A percentile compares a stretch with the other conserved stretches of the same genome.
phyloP scores from a whole-genome alignment of 805 yeast genomes.

The Saccharomycopsis schoenii region DNA sequence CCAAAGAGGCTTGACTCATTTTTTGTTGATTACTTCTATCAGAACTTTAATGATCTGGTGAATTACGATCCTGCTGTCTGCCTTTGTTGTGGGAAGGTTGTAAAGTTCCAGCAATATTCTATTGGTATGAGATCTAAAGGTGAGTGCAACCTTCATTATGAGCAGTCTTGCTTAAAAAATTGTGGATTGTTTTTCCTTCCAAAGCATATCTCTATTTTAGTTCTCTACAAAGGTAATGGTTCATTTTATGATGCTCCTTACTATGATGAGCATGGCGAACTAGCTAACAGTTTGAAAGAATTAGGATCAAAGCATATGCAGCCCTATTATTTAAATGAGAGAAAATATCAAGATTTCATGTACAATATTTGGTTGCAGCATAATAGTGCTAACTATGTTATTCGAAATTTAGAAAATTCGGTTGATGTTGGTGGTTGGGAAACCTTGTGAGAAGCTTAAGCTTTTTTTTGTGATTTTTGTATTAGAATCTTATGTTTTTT shows the following conservation, averaged over 20 bases:
- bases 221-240: constrained; percentile 68
- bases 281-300: constrained; percentile 36
- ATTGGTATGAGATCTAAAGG: constrained; percentile 52
- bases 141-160: constrained; percentile 67
- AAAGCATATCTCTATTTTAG: constrained; percentile 50
- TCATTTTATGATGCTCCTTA: constrained; percentile 80
- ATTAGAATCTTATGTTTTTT: background rate
- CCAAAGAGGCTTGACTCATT: constrained; percentile 62
- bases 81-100: constrained; percentile 63
- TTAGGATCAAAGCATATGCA: constrained; percentile 56
- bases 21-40: constrained; percentile 49
- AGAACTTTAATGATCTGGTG: constrained; percentile 31
- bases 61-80: constrained; percentile 73
- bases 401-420: constrained; percentile 68
- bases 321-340: constrained; percentile 54
- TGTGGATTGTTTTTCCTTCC: constrained; percentile 70
- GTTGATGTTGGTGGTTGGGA: constrained; percentile 96
- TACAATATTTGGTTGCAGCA: constrained; percentile 70
- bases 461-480: background rate
- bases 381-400: constrained; percentile 65
- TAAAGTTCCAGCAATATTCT: constrained; percentile 50
- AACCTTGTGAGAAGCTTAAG: constrained; percentile 38
- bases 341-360: constrained; percentile 56
- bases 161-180: constrained; percentile 51
- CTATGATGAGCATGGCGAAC: constrained; percentile 77